Percentiles rank a stretch among this genome's conserved stretches.
These are phyloP conservation scores for Volvox reticuliferus DNA, from an alignment of 139 green algal genomes.

Conservation along the genomic window DNA sequence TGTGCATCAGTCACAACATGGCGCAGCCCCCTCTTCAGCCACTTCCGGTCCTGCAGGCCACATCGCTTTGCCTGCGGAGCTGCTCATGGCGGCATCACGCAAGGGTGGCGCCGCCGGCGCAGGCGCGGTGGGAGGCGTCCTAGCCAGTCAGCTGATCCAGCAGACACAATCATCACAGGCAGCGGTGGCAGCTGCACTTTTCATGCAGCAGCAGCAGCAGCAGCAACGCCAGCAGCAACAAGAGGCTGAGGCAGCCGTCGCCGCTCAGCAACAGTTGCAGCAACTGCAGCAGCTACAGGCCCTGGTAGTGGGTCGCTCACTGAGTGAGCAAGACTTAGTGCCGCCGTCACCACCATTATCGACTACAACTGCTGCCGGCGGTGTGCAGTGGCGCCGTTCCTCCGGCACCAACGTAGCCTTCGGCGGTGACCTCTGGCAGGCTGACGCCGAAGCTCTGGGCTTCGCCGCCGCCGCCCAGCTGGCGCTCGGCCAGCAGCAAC, in stretches of 20 bases:
- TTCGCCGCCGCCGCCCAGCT: not conserved
- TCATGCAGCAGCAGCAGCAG: slow-evolving; percentile 23
- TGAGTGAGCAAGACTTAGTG: not conserved
- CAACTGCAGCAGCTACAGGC: slow-evolving; percentile 35
- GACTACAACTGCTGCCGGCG: not conserved
- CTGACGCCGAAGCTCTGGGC: slow-evolving; percentile 7
- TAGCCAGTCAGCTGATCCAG: not conserved
- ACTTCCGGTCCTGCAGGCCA: not conserved
- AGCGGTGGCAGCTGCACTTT: not conserved
- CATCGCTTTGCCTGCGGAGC: not conserved
- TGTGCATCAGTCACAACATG: not conserved
- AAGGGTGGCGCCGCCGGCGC: no score
- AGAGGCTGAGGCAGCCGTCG: not conserved
- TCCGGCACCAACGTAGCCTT: not conserved
- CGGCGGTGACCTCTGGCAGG: not conserved
- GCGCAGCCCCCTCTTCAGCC: not conserved
- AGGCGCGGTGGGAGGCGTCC: not conserved
- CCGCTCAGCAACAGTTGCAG: slow-evolving; percentile 11
- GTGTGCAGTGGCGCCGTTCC: slow-evolving; percentile 21
- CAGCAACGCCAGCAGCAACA: slow-evolving; percentile 3
- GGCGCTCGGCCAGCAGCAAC: slow-evolving; percentile 24
- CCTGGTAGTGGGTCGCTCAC: not conserved
- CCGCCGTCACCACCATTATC: not conserved
- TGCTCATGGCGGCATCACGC: slow-evolving; percentile 17
- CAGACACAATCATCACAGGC: not conserved